Base-by-base conservation (phyloP, 768 basidiomycete species). In the Suillus variegatus region DNA sequence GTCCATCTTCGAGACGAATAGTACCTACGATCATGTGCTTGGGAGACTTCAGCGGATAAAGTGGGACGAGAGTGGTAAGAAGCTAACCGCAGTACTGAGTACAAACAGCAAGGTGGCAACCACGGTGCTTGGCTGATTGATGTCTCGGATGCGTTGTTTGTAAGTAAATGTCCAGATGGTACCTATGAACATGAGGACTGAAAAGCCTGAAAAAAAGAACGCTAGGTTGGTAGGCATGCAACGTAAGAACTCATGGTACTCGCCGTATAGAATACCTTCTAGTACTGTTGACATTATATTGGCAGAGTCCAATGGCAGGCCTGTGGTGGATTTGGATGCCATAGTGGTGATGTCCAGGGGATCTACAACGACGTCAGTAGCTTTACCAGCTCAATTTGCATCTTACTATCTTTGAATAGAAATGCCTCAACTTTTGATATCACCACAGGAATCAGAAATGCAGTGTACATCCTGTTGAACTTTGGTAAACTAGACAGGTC, bases 1-100 rank as follows among this genome's bases (percentile, higher is more conserved):
- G 64, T 9, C 72, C 75, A 14, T 65, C 58, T 60, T 67, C 25
- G 13, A 72, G 9, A 16, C 71, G 69, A 1, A 65, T 61, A 57
- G 65, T 63, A 58, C 70, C 69, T 22, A 64, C 52, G 35, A 51
- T 64, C 35, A 69, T 61, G 47, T 71, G 66, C 68, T 69, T 28
- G 38, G 44, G 44, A 18, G 22, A 51, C 25, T 51, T 51, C 7
- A 51, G 25, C 8, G 3, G 6, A 28, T 7, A 25, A 16, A 2
- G 44, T 43, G 9, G 8, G 16, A 1, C 10, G 18, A 9, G 4
- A 4, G 28, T 32, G 16, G 8, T 32, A 4, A 32, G 28, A 18
- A 52, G 28, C 51, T 52, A 20, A 51, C 49, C 49, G 4, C 49
- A 16, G 49, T 51, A 51, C 49, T 51, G 14, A 51, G 49, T 25